Base-by-base conservation (phyloP, 208 protist species). In the Acanthamoeba polyphaga region DNA sequence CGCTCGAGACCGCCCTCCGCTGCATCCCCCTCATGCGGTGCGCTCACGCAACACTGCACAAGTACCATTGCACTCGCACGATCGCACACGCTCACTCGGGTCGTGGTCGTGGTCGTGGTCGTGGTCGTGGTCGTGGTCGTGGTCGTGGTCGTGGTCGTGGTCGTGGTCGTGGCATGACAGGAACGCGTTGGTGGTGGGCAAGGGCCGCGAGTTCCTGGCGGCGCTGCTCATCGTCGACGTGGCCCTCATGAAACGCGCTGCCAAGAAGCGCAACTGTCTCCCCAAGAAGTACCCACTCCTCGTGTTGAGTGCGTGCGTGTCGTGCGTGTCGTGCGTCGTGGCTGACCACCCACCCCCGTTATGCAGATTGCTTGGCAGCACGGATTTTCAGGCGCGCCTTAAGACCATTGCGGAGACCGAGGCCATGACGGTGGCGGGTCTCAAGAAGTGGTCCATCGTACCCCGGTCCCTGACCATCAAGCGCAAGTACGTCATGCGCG, bases 141-240 rank as follows among this genome's bases (percentile, higher is more conserved):
- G n/a, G n/a, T n/a, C n/a, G n/a, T n/a, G n/a, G n/a, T n/a, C n/a
- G n/a, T n/a, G n/a, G n/a, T n/a, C n/a, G n/a, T n/a, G n/a, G n/a
- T n/a, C n/a, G n/a, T n/a, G n/a, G n/a, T n/a, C n/a, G n/a, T 38
- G 38, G 38, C 3, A 38, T 38, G 38, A 38, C 38, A 38, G 82
- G 19, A 60, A 92, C 27, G 22, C 87, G 66, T 17, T 92, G 9
- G 87, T 92, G 7, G 53, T 76, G 1, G 87, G 87, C 58, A 34
- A 70, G 24, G 87, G 66, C 12, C 32, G 49, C 34, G 87, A 92
- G 62, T 92, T 17, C 58, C 62, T 92, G 60, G 51, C 49, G 24
- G 87, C 66, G 7, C 87, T 92, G 66, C 49, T 92, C n/a, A 76
- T 92, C 19, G 53, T 74, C 27, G 87, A 92, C 60, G 53, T 92